Evolutionary conservation across 164 flowering plant species (phyloP).

Genomic region (Stephania japonica): DNA sequence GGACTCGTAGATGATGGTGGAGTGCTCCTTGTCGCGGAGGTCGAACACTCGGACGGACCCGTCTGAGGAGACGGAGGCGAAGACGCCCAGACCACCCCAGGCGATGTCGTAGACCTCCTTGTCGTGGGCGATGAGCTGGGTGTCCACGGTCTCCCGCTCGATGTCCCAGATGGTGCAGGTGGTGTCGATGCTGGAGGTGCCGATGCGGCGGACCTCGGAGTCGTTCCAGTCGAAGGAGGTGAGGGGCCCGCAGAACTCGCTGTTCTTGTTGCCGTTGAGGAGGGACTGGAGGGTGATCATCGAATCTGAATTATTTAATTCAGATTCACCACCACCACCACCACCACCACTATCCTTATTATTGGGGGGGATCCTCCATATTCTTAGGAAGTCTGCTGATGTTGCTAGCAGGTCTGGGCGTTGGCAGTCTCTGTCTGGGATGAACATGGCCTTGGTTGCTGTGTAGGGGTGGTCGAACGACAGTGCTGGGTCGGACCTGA

Average conservation of each 20-base stretch:
- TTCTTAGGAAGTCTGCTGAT: slow-evolving; percentile 64
- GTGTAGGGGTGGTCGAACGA: slow-evolving; percentile 93
- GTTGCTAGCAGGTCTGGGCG: slow-evolving; percentile 84
- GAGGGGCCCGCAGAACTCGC: slow-evolving; percentile 63
- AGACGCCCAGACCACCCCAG: slow-evolving; percentile 91
- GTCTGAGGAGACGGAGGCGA: slow-evolving; percentile 92
- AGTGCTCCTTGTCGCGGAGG: slow-evolving; percentile 85
- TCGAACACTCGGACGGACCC: slow-evolving; percentile 85
- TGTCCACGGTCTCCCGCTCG: slow-evolving; percentile 65
- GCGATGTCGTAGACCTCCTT: slow-evolving; percentile 93
- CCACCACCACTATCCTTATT: too few relatives aligned
- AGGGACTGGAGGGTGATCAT: slow-evolving; percentile 42
- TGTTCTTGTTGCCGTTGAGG: slow-evolving; percentile 62
- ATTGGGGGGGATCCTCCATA: slow-evolving; percentile 54
- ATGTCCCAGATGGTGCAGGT: slow-evolving; percentile 93
- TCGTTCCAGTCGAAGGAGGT: slow-evolving; percentile 96
- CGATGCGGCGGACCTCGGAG: slow-evolving; percentile 70
- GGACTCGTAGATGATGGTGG: slow-evolving; percentile 89
- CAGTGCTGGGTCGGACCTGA: slow-evolving; percentile 57
- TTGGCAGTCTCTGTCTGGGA: slow-evolving; percentile 76
- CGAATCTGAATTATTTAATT: too few relatives aligned
- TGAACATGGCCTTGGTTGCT: slow-evolving; percentile 73
- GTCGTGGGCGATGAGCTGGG: slow-evolving; percentile 85
- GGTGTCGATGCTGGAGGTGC: slow-evolving; percentile 86
- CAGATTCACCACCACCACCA: too few relatives aligned